A percentile compares a stretch with the other conserved stretches of the same genome.
Conservation (phyloP, 768 basidiomycete species). For the Gelatoporia subvermispora region DNA sequence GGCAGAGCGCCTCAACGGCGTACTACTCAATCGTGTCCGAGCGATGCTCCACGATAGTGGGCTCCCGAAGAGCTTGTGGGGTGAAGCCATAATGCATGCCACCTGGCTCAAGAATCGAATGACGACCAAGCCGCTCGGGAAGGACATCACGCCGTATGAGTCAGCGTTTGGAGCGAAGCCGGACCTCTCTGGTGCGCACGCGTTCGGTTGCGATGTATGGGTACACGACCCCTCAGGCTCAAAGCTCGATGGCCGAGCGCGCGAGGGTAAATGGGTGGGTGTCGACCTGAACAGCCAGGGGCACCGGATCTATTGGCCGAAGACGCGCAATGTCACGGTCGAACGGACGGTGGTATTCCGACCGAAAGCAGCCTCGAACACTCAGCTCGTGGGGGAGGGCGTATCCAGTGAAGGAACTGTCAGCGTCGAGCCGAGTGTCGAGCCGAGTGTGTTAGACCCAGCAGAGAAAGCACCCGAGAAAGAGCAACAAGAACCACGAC, state of each 20-base stretch:
- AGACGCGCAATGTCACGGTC: slow-evolving; percentile 19
- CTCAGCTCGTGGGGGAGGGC: too few species aligned
- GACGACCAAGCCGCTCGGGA: slow-evolving; percentile 10
- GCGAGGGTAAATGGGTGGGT: too few species aligned
- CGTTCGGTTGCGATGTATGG: slow-evolving; percentile 9
- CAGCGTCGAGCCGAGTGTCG: too few species aligned
- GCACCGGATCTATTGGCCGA: too few species aligned
- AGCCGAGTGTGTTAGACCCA: too few species aligned
- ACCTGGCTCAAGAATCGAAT: slow-evolving; percentile 17
- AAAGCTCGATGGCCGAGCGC: too few species aligned
- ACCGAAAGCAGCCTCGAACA: too few species aligned
- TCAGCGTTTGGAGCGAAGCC: slow-evolving; percentile 11
- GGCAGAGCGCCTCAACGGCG: slow-evolving; percentile 27
- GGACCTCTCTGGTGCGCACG: slow-evolving; percentile 10
- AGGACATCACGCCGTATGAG: slow-evolving; percentile 19
- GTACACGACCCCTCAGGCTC: neutral
- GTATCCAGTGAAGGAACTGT: too few species aligned
- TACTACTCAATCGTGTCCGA: slow-evolving; percentile 15
- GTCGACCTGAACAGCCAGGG: too few species aligned
- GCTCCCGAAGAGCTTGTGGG: slow-evolving; percentile 28
- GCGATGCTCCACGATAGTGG: slow-evolving; percentile 29
- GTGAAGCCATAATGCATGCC: slow-evolving; percentile 22
- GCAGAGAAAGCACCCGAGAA: too few species aligned
- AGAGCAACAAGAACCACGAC: too few species aligned
- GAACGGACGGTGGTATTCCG: too few species aligned